Evolutionary conservation across 805 yeast genomes (phyloP).

Genomic region (Yarrowia porcina): DNA sequence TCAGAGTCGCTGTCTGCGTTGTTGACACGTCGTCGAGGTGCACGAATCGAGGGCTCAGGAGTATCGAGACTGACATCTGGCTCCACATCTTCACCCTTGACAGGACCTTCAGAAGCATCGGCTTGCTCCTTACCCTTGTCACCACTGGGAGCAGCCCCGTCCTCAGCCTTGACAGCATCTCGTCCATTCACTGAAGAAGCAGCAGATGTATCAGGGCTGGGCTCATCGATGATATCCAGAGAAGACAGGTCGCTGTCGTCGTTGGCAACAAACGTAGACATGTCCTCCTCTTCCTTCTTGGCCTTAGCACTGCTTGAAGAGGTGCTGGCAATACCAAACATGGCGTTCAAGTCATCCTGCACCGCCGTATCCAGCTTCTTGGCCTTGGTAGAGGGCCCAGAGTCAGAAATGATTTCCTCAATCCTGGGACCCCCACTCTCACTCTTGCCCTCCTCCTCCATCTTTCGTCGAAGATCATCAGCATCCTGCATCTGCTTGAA

Average conservation of each 20-base stretch:
- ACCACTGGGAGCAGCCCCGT: too few species aligned
- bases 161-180: background rate
- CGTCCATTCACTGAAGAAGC: slow-evolving; percentile 9
- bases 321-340: background rate
- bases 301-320: background rate
- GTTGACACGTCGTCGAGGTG: background rate
- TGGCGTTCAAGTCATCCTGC: background rate
- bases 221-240: slow-evolving; percentile 1
- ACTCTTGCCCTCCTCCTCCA: background rate
- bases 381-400: background rate
- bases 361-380: background rate
- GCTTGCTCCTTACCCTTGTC: background rate
- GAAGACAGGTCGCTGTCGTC: slow-evolving; percentile 4
- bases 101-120: background rate
- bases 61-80: background rate
- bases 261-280: background rate
- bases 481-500: slow-evolving; percentile 23
- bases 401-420: background rate
- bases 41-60: background rate
- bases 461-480: slow-evolving; percentile 6
- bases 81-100: background rate
- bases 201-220: slow-evolving; percentile 9
- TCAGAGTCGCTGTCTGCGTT: background rate
- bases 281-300: background rate
- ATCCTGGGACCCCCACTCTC: background rate